Evolutionary conservation across 352 stramenopile species (phyloP).

Genomic region (Pythium plurisporium): DNA sequence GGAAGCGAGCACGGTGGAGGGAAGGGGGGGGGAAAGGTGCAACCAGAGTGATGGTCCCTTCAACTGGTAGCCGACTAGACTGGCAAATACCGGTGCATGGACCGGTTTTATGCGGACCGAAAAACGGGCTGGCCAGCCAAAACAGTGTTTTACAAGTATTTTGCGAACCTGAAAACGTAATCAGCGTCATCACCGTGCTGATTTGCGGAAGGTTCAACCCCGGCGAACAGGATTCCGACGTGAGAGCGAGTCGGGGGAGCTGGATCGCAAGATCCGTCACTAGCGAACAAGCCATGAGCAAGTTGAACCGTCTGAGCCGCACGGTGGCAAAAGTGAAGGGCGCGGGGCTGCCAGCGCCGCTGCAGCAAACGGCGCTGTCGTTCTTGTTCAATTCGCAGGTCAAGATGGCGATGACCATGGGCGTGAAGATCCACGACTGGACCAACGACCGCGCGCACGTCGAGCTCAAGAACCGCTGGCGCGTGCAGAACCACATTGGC

Average conservation of each 20-base stretch:
- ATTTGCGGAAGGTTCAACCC: neutral
- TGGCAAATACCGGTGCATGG: slow-evolving; percentile 6
- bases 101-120: neutral
- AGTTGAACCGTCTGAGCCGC: slow-evolving; percentile 54
- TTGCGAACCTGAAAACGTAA: too few relatives aligned
- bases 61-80: slow-evolving; percentile 9
- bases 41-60: slow-evolving; percentile 23
- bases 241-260: too few relatives aligned
- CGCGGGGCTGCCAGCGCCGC: slow-evolving; percentile 29
- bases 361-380: slow-evolving; percentile 50
- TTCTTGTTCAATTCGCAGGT: slow-evolving; percentile 81
- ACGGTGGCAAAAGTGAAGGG: slow-evolving; percentile 51
- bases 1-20: neutral
- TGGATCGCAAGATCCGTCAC: neutral
- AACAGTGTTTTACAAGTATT: too few relatives aligned
- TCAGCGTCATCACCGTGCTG: neutral
- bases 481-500: slow-evolving; percentile 88
- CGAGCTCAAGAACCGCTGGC: slow-evolving; percentile 60
- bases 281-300: slow-evolving; percentile 14
- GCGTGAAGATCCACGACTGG: slow-evolving; percentile 70
- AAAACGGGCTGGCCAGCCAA: too few relatives aligned
- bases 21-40: neutral
- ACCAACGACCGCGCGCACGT: slow-evolving; percentile 39
- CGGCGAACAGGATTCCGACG: slow-evolving; percentile 3
- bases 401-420: slow-evolving; percentile 76